Conservation (phyloP, 352 stramenopile genomes). For the Pythium aristosporum region DNA sequence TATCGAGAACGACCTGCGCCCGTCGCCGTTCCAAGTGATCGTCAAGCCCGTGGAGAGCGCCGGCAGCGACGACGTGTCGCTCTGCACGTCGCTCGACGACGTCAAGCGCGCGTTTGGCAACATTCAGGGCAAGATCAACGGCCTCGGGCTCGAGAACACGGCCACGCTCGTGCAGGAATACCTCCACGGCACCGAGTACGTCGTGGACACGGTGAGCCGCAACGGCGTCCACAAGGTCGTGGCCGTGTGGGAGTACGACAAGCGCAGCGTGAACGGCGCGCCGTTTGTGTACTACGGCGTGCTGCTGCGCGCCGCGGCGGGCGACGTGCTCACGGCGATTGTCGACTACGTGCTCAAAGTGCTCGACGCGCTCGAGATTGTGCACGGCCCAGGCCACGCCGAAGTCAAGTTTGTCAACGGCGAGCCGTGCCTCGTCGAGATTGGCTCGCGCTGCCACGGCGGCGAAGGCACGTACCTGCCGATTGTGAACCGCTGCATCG, state of each 20-base stretch:
- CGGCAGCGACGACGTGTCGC: slow-evolving; percentile 92
- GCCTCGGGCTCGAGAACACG: slow-evolving; percentile 82
- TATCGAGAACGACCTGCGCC: slow-evolving; percentile 62
- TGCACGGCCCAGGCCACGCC: slow-evolving; percentile 80
- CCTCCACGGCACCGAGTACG: slow-evolving; percentile 93
- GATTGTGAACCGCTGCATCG: slow-evolving; percentile 86
- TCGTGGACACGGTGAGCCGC: slow-evolving; percentile 94
- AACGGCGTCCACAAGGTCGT: slow-evolving; percentile 94
- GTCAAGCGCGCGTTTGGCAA: slow-evolving; percentile 89
- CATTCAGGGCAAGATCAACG: slow-evolving; percentile 91
- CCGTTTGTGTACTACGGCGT: slow-evolving; percentile 96
- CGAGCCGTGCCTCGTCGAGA: slow-evolving; percentile 93
- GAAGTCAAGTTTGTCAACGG: slow-evolving; percentile 85
- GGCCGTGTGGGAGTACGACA: slow-evolving; percentile 97
- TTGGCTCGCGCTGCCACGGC: slow-evolving; percentile 93
- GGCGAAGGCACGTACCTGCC: slow-evolving; percentile 92
- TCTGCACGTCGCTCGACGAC: slow-evolving; percentile 90
- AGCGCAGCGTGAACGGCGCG: slow-evolving; percentile 89
- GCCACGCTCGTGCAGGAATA: slow-evolving; percentile 95
- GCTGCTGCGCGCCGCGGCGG: slow-evolving; percentile 52
- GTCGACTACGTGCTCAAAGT: slow-evolving; percentile 71
- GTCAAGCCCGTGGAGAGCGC: slow-evolving; percentile 95
- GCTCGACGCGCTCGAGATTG: slow-evolving; percentile 80
- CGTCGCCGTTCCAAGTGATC: slow-evolving; percentile 68
- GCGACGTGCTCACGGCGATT: slow-evolving; percentile 44